Percentiles rank a stretch among this genome's conserved stretches.
Evolutionary conservation across 1,284 basidiomycete species (phyloP).

Genomic region (Apiotrichum laibachii): DNA sequence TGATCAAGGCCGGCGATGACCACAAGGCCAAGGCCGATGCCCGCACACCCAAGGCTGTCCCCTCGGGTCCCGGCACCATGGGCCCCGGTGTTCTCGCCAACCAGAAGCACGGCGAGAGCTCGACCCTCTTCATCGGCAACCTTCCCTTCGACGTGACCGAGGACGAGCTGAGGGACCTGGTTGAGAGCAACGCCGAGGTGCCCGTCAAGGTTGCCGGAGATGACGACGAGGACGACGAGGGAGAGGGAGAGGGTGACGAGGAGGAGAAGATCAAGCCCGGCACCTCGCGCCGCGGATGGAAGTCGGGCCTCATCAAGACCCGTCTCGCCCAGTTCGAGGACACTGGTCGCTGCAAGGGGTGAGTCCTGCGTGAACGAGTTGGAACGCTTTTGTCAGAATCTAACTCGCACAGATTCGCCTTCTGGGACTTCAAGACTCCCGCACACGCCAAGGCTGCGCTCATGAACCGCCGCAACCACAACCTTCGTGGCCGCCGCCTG

Average conservation of each 20-base stretch:
- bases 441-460: slow-evolving; percentile 79
- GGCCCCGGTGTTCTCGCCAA: slow-evolving; percentile 32
- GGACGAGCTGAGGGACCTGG: slow-evolving; percentile 59
- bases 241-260: slow-evolving; percentile 35
- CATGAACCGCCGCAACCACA: slow-evolving; percentile 78
- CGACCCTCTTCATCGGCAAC: slow-evolving; percentile 48
- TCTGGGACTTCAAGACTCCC: slow-evolving; percentile 81
- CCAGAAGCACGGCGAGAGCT: slow-evolving; percentile 47
- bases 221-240: slow-evolving; percentile 23
- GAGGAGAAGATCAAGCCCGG: slow-evolving; percentile 36
- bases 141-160: slow-evolving; percentile 72
- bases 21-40: slow-evolving; percentile 52
- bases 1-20: slow-evolving; percentile 90
- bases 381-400: slow-evolving; percentile 5
- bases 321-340: slow-evolving; percentile 96
- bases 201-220: slow-evolving; percentile 1
- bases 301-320: slow-evolving; percentile 76
- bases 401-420: slow-evolving; percentile 71
- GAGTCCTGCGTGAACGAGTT: slow-evolving; percentile 30
- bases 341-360: slow-evolving; percentile 93
- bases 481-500: slow-evolving; percentile 66
- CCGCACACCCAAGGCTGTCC: slow-evolving; percentile 55
- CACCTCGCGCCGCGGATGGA: slow-evolving; percentile 46
- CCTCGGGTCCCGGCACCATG: slow-evolving; percentile 24
- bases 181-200: slow-evolving; percentile 42